Evolutionary conservation across 1,139 yeast species (phyloP).

Genomic region (Pichia norvegensis): DNA sequence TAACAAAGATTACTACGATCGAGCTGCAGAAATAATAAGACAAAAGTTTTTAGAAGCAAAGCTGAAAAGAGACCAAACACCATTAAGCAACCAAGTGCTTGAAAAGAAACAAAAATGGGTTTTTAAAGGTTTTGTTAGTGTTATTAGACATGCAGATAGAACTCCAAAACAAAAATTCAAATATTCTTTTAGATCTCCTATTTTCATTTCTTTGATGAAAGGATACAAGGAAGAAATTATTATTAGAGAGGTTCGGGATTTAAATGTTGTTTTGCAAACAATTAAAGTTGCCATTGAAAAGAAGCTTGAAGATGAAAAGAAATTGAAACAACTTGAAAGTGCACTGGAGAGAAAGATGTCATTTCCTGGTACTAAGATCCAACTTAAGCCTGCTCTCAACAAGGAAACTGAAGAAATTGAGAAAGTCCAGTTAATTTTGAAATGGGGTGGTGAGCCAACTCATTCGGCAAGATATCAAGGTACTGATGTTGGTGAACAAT

Average conservation of each 20-base stretch:
- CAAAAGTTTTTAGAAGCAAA: slow-evolving; percentile 60
- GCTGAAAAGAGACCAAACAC: slow-evolving; percentile 20
- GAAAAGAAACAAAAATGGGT: slow-evolving; percentile 95
- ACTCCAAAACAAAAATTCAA: slow-evolving; percentile 99
- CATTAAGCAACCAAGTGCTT: slow-evolving; percentile 13
- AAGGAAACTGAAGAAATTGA: slow-evolving; percentile 60
- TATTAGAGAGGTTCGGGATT: slow-evolving; percentile 79
- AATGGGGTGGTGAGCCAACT: slow-evolving; percentile 99
- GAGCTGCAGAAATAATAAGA: slow-evolving; percentile 71
- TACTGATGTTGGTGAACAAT: slow-evolving; percentile 88
- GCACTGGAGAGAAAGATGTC: slow-evolving; percentile 85
- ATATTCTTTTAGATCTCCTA: slow-evolving; percentile 82
- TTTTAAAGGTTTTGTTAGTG: slow-evolving; percentile 85
- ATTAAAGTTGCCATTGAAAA: slow-evolving; percentile 75
- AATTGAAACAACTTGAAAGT: slow-evolving; percentile 64
- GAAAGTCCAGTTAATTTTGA: slow-evolving; percentile 88
- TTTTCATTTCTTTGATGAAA: slow-evolving; percentile 78
- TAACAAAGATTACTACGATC: slow-evolving; percentile 76
- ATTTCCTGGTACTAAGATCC: slow-evolving; percentile 95
- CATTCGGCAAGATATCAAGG: slow-evolving; percentile 96
- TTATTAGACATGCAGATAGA: slow-evolving; percentile 95
- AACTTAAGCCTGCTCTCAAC: slow-evolving; percentile 79
- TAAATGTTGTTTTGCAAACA: slow-evolving; percentile 78
- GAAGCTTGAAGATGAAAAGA: slow-evolving; percentile 69
- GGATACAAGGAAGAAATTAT: slow-evolving; percentile 96